A percentile compares a stretch with the other conserved stretches of the same genome.
These are phyloP conservation scores for Neonectria faginata DNA, from an alignment of 2,329 filamentous ascomycete genomes.

Conservation along the genomic window DNA sequence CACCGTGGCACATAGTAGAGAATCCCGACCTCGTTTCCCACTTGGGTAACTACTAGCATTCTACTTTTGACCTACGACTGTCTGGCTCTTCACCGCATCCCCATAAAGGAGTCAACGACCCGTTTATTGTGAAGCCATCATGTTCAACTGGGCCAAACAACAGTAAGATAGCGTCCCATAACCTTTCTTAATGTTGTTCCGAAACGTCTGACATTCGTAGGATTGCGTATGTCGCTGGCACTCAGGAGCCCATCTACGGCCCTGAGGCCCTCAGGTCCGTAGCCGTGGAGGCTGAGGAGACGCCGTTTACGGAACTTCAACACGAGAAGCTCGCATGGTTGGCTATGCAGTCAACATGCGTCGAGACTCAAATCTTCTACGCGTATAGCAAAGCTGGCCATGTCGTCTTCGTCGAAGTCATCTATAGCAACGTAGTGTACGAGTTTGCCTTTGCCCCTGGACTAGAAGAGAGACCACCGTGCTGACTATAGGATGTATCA, in stretches of 20 bases:
- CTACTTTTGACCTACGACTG: not conserved
- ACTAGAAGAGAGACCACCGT: not conserved
- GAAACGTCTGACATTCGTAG: constrained; percentile 52
- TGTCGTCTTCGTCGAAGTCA: constrained; percentile 85
- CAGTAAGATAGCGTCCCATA: constrained; percentile 67
- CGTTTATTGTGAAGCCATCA: constrained; percentile 56
- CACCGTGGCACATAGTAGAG: not conserved
- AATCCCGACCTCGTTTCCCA: not conserved
- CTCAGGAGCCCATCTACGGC: constrained; percentile 95
- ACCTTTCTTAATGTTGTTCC: not conserved
- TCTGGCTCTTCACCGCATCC: not conserved
- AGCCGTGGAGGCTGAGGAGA: constrained; percentile 80
- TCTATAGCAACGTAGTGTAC: constrained; percentile 97
- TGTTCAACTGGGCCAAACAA: constrained; percentile 96
- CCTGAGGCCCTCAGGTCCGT: constrained; percentile 88
- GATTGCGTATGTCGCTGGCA: constrained; percentile 86
- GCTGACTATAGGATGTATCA: constrained; percentile 30
- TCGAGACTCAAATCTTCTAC: constrained; percentile 97
- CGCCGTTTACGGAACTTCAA: constrained; percentile 82
- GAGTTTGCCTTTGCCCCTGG: constrained; percentile 45
- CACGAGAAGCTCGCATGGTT: constrained; percentile 86
- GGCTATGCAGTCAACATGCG: constrained; percentile 84
- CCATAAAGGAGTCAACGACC: no score
- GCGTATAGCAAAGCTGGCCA: constrained; percentile 77
- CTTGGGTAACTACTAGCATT: not conserved